These are phyloP conservation scores for Panellus pusillus DNA, from an alignment of 768 basidiomycete genomes.

Conservation along the genomic window DNA sequence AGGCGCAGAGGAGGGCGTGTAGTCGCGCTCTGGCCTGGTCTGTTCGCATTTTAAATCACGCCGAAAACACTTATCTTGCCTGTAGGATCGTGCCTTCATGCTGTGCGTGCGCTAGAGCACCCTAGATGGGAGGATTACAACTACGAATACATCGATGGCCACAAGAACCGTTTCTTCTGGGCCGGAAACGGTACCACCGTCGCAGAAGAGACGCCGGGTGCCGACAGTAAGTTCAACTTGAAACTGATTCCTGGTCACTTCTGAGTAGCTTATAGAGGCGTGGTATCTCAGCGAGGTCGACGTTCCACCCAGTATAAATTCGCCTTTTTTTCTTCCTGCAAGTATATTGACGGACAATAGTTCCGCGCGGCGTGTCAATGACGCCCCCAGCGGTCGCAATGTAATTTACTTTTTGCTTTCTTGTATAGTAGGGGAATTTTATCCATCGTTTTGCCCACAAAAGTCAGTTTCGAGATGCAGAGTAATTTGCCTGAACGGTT, in stretches of 20 bases:
- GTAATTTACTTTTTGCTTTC: no score
- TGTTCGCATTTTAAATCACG: constrained; percentile 2
- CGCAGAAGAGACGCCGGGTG: constrained; percentile 44
- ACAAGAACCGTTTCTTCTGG: constrained; percentile 55
- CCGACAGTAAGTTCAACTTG: constrained; percentile 32
- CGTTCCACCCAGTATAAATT: constrained; percentile 41
- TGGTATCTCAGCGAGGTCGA: constrained; percentile 50
- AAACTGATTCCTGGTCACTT: not conserved
- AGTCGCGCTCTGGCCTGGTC: constrained; percentile 61
- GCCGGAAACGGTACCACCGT: constrained; percentile 60
- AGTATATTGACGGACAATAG: no score
- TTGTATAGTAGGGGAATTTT: no score
- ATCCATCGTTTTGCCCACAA: no score
- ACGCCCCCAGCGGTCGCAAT: no score
- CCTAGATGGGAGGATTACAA: constrained; percentile 69
- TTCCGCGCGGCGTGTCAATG: no score
- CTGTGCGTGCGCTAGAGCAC: constrained; percentile 44
- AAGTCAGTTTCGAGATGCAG: no score
- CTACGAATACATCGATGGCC: constrained; percentile 45
- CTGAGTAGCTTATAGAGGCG: constrained; percentile 32
- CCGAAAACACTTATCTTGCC: not conserved
- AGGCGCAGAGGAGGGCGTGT: constrained; percentile 57
- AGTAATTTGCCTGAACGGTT: no score
- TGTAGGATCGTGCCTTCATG: constrained; percentile 54
- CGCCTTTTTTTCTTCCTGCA: no score